A percentile compares a stretch with the other conserved stretches of the same genome.
phyloP scores from a whole-genome alignment of 345 rosid species.

The Balakata baccata region DNA sequence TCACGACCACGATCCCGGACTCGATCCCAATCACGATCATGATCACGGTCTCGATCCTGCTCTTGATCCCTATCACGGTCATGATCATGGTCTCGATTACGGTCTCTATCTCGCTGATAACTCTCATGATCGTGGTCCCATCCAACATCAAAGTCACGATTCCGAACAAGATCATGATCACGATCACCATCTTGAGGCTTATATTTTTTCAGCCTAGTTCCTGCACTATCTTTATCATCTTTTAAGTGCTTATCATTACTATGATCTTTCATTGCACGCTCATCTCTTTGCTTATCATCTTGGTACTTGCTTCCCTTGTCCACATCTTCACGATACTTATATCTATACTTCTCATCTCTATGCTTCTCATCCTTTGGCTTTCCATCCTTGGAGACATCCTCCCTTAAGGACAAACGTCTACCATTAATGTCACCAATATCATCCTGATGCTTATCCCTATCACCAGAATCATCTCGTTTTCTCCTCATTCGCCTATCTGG shows the following conservation, averaged over 20 bases:
- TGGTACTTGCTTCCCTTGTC: constrained; percentile 56
- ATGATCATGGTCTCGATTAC: constrained; percentile 26
- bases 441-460: constrained; percentile 55
- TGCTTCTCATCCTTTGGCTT: constrained; percentile 61
- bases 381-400: constrained; percentile 55
- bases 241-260: constrained; percentile 46
- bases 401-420: constrained; percentile 41
- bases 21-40: constrained; percentile 13
- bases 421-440: constrained; percentile 52
- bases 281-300: constrained; percentile 67
- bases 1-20: constrained; percentile 32
- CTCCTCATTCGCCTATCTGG: constrained; percentile 60
- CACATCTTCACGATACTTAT: constrained; percentile 46
- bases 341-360: constrained; percentile 55
- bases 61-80: constrained; percentile 31
- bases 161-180: constrained; percentile 41
- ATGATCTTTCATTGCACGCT: constrained; percentile 52
- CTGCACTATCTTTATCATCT: constrained; percentile 51
- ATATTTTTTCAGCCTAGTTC: constrained; percentile 46
- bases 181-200: constrained; percentile 52
- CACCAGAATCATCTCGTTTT: constrained; percentile 59
- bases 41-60: constrained; percentile 37
- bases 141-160: constrained; percentile 27
- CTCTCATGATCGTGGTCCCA: constrained; percentile 38
- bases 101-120: constrained; percentile 32